Percentiles rank a stretch among this genome's conserved stretches.
Evolutionary conservation across 2,329 filamentous ascomycete species (phyloP).

Genomic region (Hymenoscyphus infarciens): DNA sequence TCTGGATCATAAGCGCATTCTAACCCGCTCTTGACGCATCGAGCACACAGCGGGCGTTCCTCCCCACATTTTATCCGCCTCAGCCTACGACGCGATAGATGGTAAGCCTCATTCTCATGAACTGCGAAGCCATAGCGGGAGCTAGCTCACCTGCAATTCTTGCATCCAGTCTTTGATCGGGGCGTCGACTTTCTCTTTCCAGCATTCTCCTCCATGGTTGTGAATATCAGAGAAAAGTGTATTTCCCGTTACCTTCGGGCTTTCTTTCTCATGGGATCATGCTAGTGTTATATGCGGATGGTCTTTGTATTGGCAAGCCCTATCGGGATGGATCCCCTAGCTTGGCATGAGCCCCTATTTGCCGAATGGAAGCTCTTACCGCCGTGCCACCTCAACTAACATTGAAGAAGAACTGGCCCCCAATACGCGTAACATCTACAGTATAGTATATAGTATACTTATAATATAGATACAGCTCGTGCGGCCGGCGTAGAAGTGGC

Average conservation of each 20-base stretch:
- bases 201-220: not conserved
- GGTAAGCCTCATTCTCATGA: not conserved
- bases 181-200: not conserved
- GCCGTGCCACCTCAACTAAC: not conserved
- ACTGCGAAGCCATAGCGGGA: not conserved
- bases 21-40: conserved; percentile 2
- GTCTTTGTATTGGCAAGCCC: not conserved
- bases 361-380: not conserved
- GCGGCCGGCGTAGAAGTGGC: not conserved
- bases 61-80: conserved; percentile 1
- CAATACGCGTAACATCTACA: not conserved
- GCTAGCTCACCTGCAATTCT: conserved; percentile 1
- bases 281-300: not conserved
- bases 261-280: not conserved
- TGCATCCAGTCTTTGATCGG: not conserved
- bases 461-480: too few relatives aligned
- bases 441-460: too few relatives aligned
- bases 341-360: not conserved
- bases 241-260: not conserved
- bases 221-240: not conserved
- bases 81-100: not conserved
- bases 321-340: not conserved
- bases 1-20: not conserved
- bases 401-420: not conserved
- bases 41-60: not conserved